Evolutionary conservation across 106 monocot genomes (phyloP), one percentile per base, ranked within the genome.

Genomic region (Dendrobium nobile): DNA sequence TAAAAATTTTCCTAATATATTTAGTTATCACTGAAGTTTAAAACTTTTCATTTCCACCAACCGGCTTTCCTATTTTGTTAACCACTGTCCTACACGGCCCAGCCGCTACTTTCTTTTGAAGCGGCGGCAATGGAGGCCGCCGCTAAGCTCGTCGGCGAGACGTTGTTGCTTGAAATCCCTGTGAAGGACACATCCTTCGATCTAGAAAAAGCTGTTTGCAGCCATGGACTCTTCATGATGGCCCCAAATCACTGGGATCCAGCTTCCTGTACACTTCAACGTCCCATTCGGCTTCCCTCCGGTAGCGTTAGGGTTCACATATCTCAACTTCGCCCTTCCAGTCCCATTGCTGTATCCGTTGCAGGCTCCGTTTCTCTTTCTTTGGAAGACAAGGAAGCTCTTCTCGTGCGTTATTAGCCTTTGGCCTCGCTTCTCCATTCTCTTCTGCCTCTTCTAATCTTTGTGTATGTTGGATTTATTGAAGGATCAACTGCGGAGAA

Each of bases 211-310:
- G 84, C 88, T 2, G 95, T 92, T 51, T 95, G 95, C 90, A 95
- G 92, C 88, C 95, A 95, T 75, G 95, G 95, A 4, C 85, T 95
- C 19, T 95, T 95, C 90, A 95, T 95, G 95, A 95, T 92, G 95
- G 90, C 95, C 2, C 95, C 95, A 61, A 95, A 95, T 75, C 80
- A 56, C 22, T 95, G 95, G 95, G 87, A 90, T 83, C 90, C 95
- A 0, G 16, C 74, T 64, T 81, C 90, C 47, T 74, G 65, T 45
- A 82, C 87, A 74, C 83, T 92, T 80, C 77, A 44, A 41, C 92
- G 92, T 20, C 95, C 95, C 19, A 92, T 95, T 67, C 92, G 92
- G 79, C 84, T 95, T 84, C 20, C 82, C 78, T 83, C 85, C 75
- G 40, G 41, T 19, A 81, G 84, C 56, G 56, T 88, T 78, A 13